Percentiles rank a stretch among this genome's conserved stretches.
Conservation (phyloP, 371 early-diverging fungal species). For the Rhizopus arrhizus region DNA sequence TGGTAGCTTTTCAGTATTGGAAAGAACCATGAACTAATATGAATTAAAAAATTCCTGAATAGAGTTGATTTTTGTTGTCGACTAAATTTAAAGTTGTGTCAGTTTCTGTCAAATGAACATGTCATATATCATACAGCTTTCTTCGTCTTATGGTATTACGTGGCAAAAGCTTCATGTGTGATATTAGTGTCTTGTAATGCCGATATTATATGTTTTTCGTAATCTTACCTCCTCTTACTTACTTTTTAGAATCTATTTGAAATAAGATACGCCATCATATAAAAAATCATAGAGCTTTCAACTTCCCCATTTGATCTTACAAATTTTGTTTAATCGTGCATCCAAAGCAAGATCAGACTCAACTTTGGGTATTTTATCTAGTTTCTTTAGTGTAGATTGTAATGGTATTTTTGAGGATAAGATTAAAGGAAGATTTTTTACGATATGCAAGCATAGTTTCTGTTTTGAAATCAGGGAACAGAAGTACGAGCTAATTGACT, state of each 20-base stretch:
- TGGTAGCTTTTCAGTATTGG: no score
- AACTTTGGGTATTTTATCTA: neutral
- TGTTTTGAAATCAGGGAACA: no score
- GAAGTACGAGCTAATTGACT: no score
- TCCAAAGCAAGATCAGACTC: neutral
- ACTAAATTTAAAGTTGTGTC: neutral
- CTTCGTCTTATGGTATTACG: neutral
- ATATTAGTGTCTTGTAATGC: neutral
- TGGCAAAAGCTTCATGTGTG: neutral
- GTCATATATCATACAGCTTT: neutral
- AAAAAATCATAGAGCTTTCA: neutral
- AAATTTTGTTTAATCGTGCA: neutral
- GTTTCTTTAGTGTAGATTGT: neutral
- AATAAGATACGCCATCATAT: neutral
- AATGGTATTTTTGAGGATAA: no score
- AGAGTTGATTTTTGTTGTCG: neutral
- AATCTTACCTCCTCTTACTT: neutral
- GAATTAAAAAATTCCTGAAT: neutral
- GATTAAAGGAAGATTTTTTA: no score
- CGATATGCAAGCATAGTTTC: no score
- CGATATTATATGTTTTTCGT: slow-evolving; percentile 1
- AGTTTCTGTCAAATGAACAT: neutral
- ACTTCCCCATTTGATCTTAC: neutral
- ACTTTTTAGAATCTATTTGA: neutral
- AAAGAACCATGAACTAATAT: neutral